A percentile compares a stretch with the other conserved stretches of the same genome.
Conservation (phyloP, 768 basidiomycete genomes). For the Atractiella rhizophila region DNA sequence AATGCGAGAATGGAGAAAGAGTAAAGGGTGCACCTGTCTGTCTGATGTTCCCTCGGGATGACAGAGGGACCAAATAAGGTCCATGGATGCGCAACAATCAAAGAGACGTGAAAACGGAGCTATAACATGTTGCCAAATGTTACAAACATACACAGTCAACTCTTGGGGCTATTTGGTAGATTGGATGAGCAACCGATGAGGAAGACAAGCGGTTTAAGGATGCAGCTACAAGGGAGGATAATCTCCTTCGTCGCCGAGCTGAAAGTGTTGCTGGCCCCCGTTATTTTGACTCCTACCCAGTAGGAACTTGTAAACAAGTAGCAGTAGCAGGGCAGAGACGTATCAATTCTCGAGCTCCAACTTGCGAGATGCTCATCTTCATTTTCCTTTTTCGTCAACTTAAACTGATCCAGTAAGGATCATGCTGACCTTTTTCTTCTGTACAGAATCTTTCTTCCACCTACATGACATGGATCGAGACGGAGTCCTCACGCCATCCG, state of each 20-base stretch:
- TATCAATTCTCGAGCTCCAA: conserved; percentile 30
- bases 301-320: neutral
- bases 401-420: too few species aligned
- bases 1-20: neutral
- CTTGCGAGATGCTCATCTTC: conserved; percentile 15
- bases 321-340: neutral
- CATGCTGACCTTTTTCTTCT: conserved; percentile 33
- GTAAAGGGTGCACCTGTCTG: neutral
- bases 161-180: too few species aligned
- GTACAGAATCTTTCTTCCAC: conserved; percentile 69
- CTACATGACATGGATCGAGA: conserved; percentile 79
- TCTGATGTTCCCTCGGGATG: neutral
- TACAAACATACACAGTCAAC: too few species aligned
- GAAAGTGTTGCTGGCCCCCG: too few species aligned
- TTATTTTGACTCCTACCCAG: too few species aligned
- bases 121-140: too few species aligned
- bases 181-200: too few species aligned
- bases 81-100: conserved; percentile 17
- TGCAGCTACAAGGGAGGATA: too few species aligned
- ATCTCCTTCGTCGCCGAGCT: too few species aligned
- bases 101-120: too few species aligned
- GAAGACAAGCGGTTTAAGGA: too few species aligned
- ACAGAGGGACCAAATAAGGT: conserved; percentile 7
- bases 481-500: conserved; percentile 54
- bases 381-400: too few species aligned